Evolutionary conservation across 106 monocot species (phyloP).

Genomic region (Alisma plantagoaquatica): DNA sequence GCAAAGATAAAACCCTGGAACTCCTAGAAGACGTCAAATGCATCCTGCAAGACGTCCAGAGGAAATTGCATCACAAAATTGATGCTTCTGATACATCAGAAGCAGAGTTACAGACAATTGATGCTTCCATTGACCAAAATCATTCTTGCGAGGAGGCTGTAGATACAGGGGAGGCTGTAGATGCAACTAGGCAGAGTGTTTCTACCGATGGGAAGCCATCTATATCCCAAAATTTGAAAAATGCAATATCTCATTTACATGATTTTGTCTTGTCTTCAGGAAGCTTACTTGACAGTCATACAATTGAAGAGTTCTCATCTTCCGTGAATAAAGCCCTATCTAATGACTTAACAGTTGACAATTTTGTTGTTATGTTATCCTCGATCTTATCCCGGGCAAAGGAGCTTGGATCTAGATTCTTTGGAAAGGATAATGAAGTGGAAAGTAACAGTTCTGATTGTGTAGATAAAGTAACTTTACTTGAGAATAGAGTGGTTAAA

Average conservation of each 20-base stretch:
- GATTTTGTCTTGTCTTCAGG: conserved; percentile 37
- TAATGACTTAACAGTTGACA: conserved; percentile 19
- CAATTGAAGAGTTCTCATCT: conserved; percentile 43
- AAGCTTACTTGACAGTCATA: conserved; percentile 5
- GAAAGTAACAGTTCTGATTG: conserved; percentile 45
- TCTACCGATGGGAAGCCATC: conserved; percentile 7
- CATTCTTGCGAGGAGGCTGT: conserved; percentile 2
- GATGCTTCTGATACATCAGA: too few species aligned
- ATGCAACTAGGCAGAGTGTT: not conserved
- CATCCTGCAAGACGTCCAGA: conserved; percentile 25
- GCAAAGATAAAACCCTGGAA: conserved; percentile 7
- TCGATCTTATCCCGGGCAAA: conserved; percentile 32
- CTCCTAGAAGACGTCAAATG: conserved; percentile 29
- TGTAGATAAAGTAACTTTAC: conserved; percentile 71
- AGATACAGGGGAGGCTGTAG: conserved; percentile 10
- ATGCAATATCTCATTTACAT: conserved; percentile 49
- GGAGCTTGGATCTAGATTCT: conserved; percentile 12
- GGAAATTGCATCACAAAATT: conserved; percentile 21
- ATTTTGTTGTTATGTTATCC: conserved; percentile 44
- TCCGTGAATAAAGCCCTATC: conserved; percentile 35
- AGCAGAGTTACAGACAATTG: not conserved
- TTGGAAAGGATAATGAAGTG: conserved; percentile 24
- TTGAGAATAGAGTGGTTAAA: conserved; percentile 50
- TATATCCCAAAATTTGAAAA: conserved; percentile 35
- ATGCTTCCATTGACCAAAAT: not conserved